Evolutionary conservation across 2,329 filamentous ascomycete species (phyloP), one percentile per base, ranked within the genome.

Genomic region (Pezicula radicicola): DNA sequence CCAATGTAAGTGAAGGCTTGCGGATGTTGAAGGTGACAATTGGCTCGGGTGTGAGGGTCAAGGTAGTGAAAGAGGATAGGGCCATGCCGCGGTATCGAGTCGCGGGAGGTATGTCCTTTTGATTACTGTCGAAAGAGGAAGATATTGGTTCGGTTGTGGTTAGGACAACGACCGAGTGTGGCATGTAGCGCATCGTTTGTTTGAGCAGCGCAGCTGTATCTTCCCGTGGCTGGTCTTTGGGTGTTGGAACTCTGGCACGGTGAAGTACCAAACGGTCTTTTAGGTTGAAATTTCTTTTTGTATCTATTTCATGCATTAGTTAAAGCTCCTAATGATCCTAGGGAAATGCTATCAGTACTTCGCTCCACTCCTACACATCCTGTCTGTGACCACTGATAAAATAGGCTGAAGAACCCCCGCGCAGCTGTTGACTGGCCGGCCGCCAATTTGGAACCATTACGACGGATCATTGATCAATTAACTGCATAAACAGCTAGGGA

Each of bases 21-120:
- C 58, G 54, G 43, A 68, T 63, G 35, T 68, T 68, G 51, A 68
- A 67, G 15, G 63, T 62, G n/a, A 67, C 50, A 9, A 65, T 60
- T 6, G 66, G 66, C 7, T 51, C 36, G 5, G 63, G 63, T n/a
- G 54, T 54, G 8, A 68, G 53, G 2, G 63, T 60, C 3, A 67
- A 49, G 7, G 64, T 64, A 1, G 58, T 66, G 48, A 68, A 66
- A 4, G 66, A 68, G 5, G 66, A 68, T n/a, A 68, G 40, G 8
- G 66, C 63, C 58, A 67, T 66, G 6, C 61, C 64, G 27, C 60
- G 49, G 36, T 48, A 53, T 9, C 50, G 30, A 13, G 46, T 42
- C 18, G 21, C 18, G 6, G 16, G 7, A 4, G 33, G 19, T 6
- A 37, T 35, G 5, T 49, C 33, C 19, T 16, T 19, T 47, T 16